phyloP scores from a whole-genome alignment of 2,329 filamentous ascomycete genomes.

The Aureobasidium lini region DNA sequence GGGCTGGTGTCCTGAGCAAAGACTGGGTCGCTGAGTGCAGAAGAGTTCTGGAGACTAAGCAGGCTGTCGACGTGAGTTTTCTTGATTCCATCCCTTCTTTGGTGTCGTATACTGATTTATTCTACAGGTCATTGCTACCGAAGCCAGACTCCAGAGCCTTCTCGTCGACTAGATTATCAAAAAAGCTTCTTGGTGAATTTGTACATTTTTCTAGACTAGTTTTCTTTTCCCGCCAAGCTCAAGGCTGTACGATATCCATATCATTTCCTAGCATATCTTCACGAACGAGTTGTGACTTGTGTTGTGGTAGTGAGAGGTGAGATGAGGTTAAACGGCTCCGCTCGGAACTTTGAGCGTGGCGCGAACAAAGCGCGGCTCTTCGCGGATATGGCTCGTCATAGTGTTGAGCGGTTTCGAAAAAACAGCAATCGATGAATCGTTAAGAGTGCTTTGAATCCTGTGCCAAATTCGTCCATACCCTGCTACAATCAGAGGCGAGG shows the following conservation, averaged over 20 bases:
- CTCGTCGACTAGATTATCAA: slow-evolving; percentile 58
- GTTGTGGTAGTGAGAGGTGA: neutral
- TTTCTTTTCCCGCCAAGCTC: neutral
- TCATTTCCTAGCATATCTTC: neutral
- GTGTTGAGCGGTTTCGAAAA: neutral
- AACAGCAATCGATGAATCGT: neutral
- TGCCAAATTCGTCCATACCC: no score
- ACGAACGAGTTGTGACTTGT: neutral
- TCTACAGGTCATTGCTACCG: slow-evolving; percentile 72
- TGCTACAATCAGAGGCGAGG: neutral
- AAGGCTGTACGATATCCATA: slow-evolving; percentile 11
- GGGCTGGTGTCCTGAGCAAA: slow-evolving; percentile 89
- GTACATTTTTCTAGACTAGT: slow-evolving; percentile 13
- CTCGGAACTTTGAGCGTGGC: neutral
- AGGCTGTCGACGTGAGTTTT: slow-evolving; percentile 81
- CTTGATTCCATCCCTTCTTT: neutral
- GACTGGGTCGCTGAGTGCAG: slow-evolving; percentile 91
- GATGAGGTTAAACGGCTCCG: neutral
- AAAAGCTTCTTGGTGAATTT: slow-evolving; percentile 12
- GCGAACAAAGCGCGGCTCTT: slow-evolving; percentile 1
- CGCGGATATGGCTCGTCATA: slow-evolving; percentile 8
- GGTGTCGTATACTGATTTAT: slow-evolving; percentile 13
- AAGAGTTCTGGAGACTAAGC: slow-evolving; percentile 87
- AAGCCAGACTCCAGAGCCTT: slow-evolving; percentile 82
- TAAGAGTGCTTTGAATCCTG: neutral